phyloP scores from a whole-genome alignment of 1,284 basidiomycete genomes.

The Melampsora larici-populina region DNA sequence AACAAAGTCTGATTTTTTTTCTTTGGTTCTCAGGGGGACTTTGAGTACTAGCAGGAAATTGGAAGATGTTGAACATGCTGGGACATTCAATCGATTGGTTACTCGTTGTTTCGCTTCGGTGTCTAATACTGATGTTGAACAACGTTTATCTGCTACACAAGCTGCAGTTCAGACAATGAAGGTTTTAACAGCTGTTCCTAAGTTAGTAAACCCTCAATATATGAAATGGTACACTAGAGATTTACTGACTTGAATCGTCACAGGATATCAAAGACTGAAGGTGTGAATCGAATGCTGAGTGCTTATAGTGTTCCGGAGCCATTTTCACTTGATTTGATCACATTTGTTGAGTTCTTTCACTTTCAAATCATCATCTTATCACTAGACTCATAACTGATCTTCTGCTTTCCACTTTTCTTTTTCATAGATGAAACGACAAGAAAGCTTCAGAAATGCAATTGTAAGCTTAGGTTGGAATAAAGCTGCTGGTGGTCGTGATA shows the following conservation, averaged over 20 bases:
- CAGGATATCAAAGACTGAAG: not conserved
- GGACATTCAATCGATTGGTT: not conserved
- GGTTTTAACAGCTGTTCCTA: not conserved
- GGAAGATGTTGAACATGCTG: not conserved
- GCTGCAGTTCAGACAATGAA: not conserved
- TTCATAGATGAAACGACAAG: not conserved
- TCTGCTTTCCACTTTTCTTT: not conserved
- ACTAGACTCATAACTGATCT: not conserved
- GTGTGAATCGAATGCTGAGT: not conserved
- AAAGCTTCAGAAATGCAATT: not conserved
- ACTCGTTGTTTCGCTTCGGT: not conserved
- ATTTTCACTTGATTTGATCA: not conserved
- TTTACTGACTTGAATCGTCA: not conserved
- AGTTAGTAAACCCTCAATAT: not conserved
- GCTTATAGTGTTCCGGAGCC: not conserved
- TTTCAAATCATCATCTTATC: not conserved
- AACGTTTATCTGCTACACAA: not conserved
- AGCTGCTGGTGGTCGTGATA: not conserved
- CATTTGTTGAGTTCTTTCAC: not conserved
- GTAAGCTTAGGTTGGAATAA: not conserved
- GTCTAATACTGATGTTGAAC: not conserved
- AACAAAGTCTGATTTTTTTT: not conserved
- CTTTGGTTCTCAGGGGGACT: not conserved
- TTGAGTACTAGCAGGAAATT: not conserved
- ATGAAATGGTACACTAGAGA: not conserved